Evolutionary conservation across 345 rosid genomes (phyloP).

Genomic region (Noccaea bulbosa): DNA sequence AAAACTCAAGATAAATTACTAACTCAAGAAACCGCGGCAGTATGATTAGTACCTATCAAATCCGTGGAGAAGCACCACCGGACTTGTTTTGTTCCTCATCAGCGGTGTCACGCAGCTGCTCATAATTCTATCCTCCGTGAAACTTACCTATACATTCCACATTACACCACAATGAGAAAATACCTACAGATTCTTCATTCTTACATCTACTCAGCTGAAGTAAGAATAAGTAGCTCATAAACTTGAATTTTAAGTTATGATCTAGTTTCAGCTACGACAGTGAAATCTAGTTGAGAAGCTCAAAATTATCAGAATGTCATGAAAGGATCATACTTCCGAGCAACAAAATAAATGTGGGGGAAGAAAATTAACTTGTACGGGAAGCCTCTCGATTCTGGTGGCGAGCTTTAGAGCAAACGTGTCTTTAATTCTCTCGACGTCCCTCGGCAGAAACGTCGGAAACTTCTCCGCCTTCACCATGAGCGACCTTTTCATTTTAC

Average conservation of each 20-base stretch:
- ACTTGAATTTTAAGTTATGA: not conserved
- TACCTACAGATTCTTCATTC: not conserved
- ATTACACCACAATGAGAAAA: not conserved
- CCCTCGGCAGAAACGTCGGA: slow-evolving; percentile 76
- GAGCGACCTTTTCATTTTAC: slow-evolving; percentile 3
- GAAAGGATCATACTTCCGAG: not conserved
- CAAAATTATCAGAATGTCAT: not conserved
- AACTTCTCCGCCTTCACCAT: slow-evolving; percentile 45
- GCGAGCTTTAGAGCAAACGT: slow-evolving; percentile 72
- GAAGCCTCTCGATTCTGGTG: slow-evolving; percentile 68
- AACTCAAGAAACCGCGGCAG: not conserved
- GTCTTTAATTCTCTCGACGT: slow-evolving; percentile 77
- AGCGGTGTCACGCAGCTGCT: slow-evolving; percentile 83
- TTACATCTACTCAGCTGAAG: not conserved
- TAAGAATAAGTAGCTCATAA: not conserved
- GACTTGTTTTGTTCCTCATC: slow-evolving; percentile 51
- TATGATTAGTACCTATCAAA: slow-evolving; percentile 74
- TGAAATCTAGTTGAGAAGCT: slow-evolving; percentile 6
- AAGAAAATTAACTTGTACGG: slow-evolving; percentile 45
- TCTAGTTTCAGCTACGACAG: not conserved
- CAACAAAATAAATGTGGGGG: not conserved
- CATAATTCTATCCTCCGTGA: slow-evolving; percentile 58
- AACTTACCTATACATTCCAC: slow-evolving; percentile 57
- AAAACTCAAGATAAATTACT: not conserved
- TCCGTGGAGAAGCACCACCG: slow-evolving; percentile 88